A percentile compares a stretch with the other conserved stretches of the same genome.
phyloP scores from a whole-genome alignment of 352 stramenopile genomes.

The Globisporangium splendens region DNA sequence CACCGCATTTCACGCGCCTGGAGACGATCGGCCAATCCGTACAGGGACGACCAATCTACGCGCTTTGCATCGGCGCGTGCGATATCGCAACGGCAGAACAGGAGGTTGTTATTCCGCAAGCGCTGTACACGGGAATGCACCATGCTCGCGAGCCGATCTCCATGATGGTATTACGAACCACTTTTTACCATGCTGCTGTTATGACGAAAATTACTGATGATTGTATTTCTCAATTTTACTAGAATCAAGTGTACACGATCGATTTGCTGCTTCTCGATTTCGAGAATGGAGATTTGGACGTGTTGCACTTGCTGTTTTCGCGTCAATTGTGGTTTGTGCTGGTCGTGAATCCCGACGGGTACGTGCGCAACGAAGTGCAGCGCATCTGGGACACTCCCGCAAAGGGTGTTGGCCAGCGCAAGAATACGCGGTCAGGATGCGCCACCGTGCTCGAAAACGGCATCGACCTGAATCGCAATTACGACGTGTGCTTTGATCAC shows the following conservation, averaged over 20 bases:
- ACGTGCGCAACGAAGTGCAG: conserved; percentile 66
- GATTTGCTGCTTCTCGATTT: conserved; percentile 65
- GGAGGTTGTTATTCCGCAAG: conserved; percentile 29
- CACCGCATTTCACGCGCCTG: conserved; percentile 35
- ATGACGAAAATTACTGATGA: too few species aligned
- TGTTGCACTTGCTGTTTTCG: conserved; percentile 48
- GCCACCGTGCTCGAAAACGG: conserved; percentile 33
- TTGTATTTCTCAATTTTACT: not conserved
- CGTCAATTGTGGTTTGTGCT: conserved; percentile 83
- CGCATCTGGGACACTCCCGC: conserved; percentile 43
- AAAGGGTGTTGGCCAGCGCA: conserved; percentile 48
- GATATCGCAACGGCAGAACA: not conserved
- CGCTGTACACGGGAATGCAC: conserved; percentile 81
- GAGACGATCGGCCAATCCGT: conserved; percentile 59
- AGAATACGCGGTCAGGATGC: conserved; percentile 54
- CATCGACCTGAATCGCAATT: conserved; percentile 85
- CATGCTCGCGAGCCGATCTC: conserved; percentile 85
- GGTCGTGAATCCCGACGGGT: conserved; percentile 82
- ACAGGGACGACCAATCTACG: conserved; percentile 53
- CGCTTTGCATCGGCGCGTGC: conserved; percentile 69
- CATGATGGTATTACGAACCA: too few species aligned
- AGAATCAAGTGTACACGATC: conserved; percentile 84
- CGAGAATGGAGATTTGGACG: conserved; percentile 49
- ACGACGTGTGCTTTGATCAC: conserved; percentile 70
- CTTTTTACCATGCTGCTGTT: too few species aligned